Percentiles rank a stretch among this genome's conserved stretches.
These are phyloP conservation scores for Neocatenulostroma microsporum DNA, from an alignment of 2,329 filamentous ascomycete genomes.

Conservation along the genomic window DNA sequence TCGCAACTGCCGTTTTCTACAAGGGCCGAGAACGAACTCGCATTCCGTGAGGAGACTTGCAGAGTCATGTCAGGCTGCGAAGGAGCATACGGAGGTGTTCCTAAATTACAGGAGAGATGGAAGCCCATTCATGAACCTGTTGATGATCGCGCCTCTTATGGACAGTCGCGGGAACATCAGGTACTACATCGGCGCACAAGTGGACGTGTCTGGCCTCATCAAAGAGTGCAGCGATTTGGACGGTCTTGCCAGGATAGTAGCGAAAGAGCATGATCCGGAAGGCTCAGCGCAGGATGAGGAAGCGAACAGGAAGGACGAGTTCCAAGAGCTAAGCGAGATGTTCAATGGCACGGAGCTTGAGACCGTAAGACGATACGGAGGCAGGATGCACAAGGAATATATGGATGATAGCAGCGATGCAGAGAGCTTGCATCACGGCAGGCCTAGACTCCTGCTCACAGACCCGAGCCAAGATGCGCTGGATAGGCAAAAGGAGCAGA, in stretches of 20 bases:
- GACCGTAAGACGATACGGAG: slow-evolving; percentile 55
- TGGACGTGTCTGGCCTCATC: slow-evolving; percentile 62
- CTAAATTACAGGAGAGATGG: slow-evolving; percentile 70
- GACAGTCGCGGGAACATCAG: slow-evolving; percentile 59
- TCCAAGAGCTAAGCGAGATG: slow-evolving; percentile 61
- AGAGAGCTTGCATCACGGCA: slow-evolving; percentile 26
- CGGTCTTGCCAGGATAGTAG: slow-evolving; percentile 41
- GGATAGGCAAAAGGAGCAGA: slow-evolving; percentile 15
- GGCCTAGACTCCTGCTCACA: slow-evolving; percentile 43
- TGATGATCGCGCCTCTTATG: slow-evolving; percentile 64
- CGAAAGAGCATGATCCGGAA: slow-evolving; percentile 25
- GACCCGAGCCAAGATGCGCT: slow-evolving; percentile 35
- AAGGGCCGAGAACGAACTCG: slow-evolving; percentile 62
- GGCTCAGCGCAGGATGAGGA: slow-evolving; percentile 27
- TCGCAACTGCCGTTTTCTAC: slow-evolving; percentile 70
- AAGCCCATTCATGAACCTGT: slow-evolving; percentile 67
- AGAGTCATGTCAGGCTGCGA: slow-evolving; percentile 53
- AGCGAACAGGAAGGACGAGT: slow-evolving; percentile 50
- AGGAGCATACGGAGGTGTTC: slow-evolving; percentile 65
- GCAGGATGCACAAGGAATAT: slow-evolving; percentile 53
- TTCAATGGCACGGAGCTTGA: slow-evolving; percentile 61
- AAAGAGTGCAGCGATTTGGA: slow-evolving; percentile 60
- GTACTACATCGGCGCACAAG: slow-evolving; percentile 65
- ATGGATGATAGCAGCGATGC: slow-evolving; percentile 42
- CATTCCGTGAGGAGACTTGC: slow-evolving; percentile 55